phyloP scores from a whole-genome alignment of 441 rosid genomes.

The Geranium incanum region DNA sequence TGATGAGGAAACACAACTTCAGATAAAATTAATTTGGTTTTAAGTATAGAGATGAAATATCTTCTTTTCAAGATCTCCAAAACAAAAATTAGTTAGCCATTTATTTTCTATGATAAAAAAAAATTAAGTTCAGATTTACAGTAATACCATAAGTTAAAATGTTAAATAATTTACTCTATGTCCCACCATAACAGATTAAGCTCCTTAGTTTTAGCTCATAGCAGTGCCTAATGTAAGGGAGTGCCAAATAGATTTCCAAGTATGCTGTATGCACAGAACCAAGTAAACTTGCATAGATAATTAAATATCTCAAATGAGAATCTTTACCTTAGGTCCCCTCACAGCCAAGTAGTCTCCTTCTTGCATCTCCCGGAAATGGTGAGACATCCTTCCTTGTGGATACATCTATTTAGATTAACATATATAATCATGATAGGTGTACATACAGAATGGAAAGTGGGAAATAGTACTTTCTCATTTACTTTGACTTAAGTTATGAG shows the following conservation, averaged over 20 bases:
- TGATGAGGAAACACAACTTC: background rate
- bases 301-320: background rate
- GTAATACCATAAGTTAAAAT: background rate
- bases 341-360: constrained; percentile 43
- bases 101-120: background rate
- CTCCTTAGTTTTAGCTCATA: background rate
- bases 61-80: background rate
- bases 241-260: background rate
- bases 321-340: constrained; percentile 47
- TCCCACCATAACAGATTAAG: background rate
- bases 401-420: constrained; percentile 25
- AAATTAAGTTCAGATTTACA: background rate
- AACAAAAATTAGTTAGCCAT: background rate
- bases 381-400: constrained; percentile 53
- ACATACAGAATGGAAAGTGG: background rate
- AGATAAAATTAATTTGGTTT: background rate
- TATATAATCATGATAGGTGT: background rate
- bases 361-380: constrained; percentile 40
- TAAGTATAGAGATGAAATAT: background rate
- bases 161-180: background rate
- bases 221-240: background rate
- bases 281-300: background rate
- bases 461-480: background rate
- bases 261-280: background rate
- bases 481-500: background rate